Evolutionary conservation across 2,329 filamentous ascomycete genomes (phyloP).

Genomic region (Nemania abortiva): DNA sequence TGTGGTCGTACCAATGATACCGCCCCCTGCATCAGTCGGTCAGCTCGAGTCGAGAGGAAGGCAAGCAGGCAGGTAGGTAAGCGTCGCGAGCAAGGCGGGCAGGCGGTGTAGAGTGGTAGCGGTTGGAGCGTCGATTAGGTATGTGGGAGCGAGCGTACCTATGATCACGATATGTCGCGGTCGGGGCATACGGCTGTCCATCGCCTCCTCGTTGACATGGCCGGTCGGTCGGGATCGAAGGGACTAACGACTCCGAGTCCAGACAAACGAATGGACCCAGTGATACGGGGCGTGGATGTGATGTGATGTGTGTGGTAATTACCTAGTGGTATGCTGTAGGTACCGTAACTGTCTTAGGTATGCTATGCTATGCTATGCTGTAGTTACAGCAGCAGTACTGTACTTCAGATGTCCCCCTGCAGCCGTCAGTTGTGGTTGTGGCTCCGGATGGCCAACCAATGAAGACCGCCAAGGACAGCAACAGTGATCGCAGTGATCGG

Average conservation of each 20-base stretch:
- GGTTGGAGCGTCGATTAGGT: slow-evolving; percentile 14
- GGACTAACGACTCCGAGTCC: background rate
- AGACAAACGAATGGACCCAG: background rate
- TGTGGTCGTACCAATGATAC: slow-evolving; percentile 91
- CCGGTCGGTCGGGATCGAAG: slow-evolving; percentile 30
- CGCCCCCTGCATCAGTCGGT: slow-evolving; percentile 72
- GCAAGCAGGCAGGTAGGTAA: background rate
- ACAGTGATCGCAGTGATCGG: background rate
- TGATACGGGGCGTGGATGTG: background rate
- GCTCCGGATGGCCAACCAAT: slow-evolving; percentile 20
- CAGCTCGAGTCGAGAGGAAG: slow-evolving; percentile 24
- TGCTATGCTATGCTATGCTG: background rate
- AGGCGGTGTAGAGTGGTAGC: slow-evolving; percentile 12
- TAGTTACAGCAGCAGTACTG: background rate
- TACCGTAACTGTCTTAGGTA: background rate
- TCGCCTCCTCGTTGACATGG: slow-evolving; percentile 48
- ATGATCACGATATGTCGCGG: slow-evolving; percentile 52
- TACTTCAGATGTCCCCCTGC: background rate
- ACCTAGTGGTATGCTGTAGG: background rate
- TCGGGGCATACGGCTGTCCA: slow-evolving; percentile 49
- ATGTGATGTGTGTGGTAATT: slow-evolving; percentile 1
- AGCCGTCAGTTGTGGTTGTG: background rate
- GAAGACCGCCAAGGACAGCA: background rate
- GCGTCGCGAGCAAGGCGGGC: slow-evolving; percentile 13
- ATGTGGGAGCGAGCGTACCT: slow-evolving; percentile 40